Percentiles rank a stretch among this genome's conserved stretches.
phyloP scores from a whole-genome alignment of 306 rosid species.

The Fragaria vesca region DNA sequence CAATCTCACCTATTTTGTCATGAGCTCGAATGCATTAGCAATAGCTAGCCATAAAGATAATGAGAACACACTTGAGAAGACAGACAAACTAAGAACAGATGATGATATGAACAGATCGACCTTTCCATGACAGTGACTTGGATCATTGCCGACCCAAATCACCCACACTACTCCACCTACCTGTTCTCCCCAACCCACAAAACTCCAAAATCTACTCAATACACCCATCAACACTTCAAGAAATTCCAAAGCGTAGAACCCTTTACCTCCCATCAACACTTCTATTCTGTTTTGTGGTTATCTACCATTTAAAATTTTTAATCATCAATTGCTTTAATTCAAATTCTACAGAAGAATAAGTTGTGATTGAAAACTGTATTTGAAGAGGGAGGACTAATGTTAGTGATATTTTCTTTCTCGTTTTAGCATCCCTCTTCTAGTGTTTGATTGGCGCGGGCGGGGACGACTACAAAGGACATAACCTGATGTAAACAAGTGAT shows the following conservation, averaged over 20 bases:
- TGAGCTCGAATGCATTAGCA: background rate
- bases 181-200: background rate
- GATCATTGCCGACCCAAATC: background rate
- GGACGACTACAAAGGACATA: background rate
- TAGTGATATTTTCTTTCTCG: no score
- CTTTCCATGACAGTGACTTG: background rate
- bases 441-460: background rate
- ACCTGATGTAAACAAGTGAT: background rate
- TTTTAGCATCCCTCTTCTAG: background rate
- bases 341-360: no score
- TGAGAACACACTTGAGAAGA: background rate
- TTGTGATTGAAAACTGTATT: no score
- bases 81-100: background rate
- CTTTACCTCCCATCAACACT: background rate
- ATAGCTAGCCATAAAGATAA: background rate
- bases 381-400: no score
- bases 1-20: background rate
- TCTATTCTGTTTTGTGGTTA: background rate
- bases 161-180: background rate
- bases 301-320: background rate
- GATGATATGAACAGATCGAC: background rate
- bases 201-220: background rate
- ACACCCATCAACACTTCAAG: background rate
- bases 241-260: background rate
- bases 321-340: no score